Base-by-base conservation (phyloP, 495 filamentous ascomycete species). In the Lasiosphaeria hispida region DNA sequence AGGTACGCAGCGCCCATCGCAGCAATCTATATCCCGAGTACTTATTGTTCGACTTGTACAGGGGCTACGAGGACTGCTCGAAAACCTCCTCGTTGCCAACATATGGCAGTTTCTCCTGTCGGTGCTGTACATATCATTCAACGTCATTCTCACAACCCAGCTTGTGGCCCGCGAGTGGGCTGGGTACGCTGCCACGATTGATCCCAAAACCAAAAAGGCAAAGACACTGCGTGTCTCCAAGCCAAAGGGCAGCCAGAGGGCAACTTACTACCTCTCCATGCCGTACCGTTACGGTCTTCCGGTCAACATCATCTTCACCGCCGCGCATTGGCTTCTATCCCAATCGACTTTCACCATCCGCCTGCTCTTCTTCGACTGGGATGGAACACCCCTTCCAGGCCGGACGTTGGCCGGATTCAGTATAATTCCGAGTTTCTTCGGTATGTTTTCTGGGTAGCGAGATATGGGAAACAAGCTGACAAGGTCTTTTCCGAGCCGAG, bases 101-200 rank as follows among this genome's bases (percentile, higher is more conserved):
- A n/a, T 51, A 10, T 51, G 48, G 48, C 48, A 51, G 34, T 23
- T 51, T 10, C 30, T 51, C 48, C 30, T 51, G 23, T 51, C 48
- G 13, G 4, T 37, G 5, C 48, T 51, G 2, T 51, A 36, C 30
- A 51, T 34, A 15, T n/a, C 48, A 3, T 51, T 38, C 48, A 51
- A 37, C 48, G n/a, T 51, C 34, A 51, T 51, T 10, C 34, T 51
- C 48, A 18, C 30, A 11, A 51, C 13, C 4, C 30, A 51, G 15
- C 48, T 51, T 14, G 48, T 51, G 13, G 48, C 48, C 2, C 48
- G 13, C 23, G 48, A 51, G 34, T 51, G 48, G 48, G 13, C 23
- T 34, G n/a, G n/a, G 3, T 38, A 36, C 48, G 48, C 13, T 30
- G 23, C 23, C 23, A 30, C 23, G 5, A 2, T 30, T 5, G 23